phyloP scores from a whole-genome alignment of 2,329 filamentous ascomycete species.

The Fusarium beomiforme region DNA sequence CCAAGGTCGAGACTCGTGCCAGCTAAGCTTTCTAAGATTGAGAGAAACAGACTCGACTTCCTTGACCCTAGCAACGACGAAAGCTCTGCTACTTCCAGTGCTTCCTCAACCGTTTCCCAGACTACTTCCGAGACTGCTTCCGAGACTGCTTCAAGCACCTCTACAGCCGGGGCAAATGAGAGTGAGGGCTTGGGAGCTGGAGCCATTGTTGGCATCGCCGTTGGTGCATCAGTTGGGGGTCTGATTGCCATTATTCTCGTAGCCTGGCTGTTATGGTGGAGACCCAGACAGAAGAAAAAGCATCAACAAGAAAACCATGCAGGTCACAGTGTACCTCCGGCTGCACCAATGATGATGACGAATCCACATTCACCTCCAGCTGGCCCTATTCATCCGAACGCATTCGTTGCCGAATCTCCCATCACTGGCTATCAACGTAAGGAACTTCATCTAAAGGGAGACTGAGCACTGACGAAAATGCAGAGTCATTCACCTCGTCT shows the following conservation, averaged over 20 bases:
- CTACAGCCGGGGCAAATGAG: background rate
- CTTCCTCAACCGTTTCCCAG: constrained; percentile 9
- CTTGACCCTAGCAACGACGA: constrained; percentile 16
- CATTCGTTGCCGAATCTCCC: constrained; percentile 26
- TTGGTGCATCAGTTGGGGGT: constrained; percentile 25
- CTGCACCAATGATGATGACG: constrained; percentile 7
- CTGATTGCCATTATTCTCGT: constrained; percentile 24
- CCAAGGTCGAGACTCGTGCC: constrained; percentile 19
- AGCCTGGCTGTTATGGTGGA: constrained; percentile 39
- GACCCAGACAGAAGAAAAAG: constrained; percentile 34
- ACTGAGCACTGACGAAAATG: constrained; percentile 4
- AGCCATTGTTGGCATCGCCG: constrained; percentile 36
- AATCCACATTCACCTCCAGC: constrained; percentile 21
- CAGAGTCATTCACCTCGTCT: constrained; percentile 29
- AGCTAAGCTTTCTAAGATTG: constrained; percentile 20
- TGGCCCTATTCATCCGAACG: background rate
- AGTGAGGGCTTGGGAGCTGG: constrained; percentile 28
- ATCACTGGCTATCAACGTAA: constrained; percentile 40
- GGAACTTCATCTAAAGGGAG: background rate
- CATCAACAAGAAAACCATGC: background rate
- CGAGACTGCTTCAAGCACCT: constrained; percentile 2
- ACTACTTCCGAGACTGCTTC: background rate
- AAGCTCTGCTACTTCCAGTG: background rate
- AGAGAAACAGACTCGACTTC: constrained; percentile 25
- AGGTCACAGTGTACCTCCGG: constrained; percentile 2